A percentile compares a stretch with the other conserved stretches of the same genome.
phyloP scores from a whole-genome alignment of 306 rosid genomes.

The Oxytropis ochrocephala region DNA sequence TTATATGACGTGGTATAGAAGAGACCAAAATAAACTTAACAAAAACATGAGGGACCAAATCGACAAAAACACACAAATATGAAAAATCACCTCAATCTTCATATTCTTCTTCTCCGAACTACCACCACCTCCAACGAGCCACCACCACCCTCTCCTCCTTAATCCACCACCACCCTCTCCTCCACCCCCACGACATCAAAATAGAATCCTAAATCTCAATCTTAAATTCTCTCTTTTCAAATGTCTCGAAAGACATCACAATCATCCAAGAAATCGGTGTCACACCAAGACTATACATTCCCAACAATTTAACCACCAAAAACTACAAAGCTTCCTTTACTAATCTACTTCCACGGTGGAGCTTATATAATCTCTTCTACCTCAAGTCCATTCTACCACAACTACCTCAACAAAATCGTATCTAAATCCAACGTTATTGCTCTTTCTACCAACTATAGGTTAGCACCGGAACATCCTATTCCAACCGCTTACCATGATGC shows the following conservation, averaged over 20 bases:
- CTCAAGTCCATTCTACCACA: slow-evolving; percentile 65
- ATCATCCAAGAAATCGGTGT: slow-evolving; percentile 48
- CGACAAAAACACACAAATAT: no score
- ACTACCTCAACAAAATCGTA: slow-evolving; percentile 54
- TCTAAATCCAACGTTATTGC: slow-evolving; percentile 44
- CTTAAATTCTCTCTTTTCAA: no score
- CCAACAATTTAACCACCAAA: slow-evolving; percentile 26
- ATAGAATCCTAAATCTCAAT: no score
- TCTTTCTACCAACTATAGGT: slow-evolving; percentile 55
- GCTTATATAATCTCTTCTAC: slow-evolving; percentile 60
- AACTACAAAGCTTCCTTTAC: slow-evolving; percentile 47
- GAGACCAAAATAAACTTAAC: no score
- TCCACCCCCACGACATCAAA: no score
- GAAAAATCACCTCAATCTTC: no score
- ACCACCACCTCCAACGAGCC: no score
- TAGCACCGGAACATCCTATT: slow-evolving; percentile 77
- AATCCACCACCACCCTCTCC: no score
- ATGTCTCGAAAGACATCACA: slow-evolving; percentile 61
- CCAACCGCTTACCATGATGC: slow-evolving; percentile 62
- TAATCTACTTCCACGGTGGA: slow-evolving; percentile 76
- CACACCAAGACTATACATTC: slow-evolving; percentile 57
- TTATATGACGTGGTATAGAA: no score
- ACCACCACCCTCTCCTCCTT: no score
- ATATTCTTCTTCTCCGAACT: no score
- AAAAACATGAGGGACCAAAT: no score